These are phyloP conservation scores for Annona cherimola DNA, from an alignment of 164 flowering plant genomes.

Conservation along the genomic window DNA sequence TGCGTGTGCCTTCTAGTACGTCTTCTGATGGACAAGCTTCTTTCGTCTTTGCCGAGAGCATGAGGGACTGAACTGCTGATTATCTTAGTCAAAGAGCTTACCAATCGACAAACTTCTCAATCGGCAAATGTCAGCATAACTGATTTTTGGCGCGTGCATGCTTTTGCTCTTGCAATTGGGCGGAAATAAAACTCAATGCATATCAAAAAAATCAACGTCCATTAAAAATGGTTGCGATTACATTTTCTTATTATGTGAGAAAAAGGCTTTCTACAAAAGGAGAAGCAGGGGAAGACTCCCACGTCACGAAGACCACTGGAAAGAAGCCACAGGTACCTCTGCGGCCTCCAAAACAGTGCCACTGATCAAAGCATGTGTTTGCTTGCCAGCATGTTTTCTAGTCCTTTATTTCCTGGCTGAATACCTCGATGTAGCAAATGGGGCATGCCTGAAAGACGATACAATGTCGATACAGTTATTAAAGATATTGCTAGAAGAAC, in stretches of 20 bases:
- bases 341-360: not conserved
- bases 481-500: not conserved
- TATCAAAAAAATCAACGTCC: not conserved
- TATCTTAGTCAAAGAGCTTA: too few species aligned
- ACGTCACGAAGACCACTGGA: not conserved
- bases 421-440: constrained; percentile 14
- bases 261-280: not conserved
- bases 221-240: not conserved
- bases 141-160: too few species aligned
- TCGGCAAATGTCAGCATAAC: too few species aligned
- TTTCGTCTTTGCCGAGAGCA: too few species aligned
- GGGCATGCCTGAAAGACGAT: constrained; percentile 17
- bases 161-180: not conserved
- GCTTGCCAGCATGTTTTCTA: not conserved
- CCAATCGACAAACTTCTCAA: too few species aligned
- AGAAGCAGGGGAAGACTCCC: not conserved
- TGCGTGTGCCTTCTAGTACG: too few species aligned
- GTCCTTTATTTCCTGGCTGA: constrained; percentile 2
- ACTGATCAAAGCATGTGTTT: not conserved
- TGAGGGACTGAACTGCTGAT: too few species aligned
- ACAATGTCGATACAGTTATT: not conserved
- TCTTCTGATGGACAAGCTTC: too few species aligned
- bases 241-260: not conserved
- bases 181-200: not conserved
- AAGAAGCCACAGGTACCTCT: not conserved